Evolutionary conservation across 202 grass and related monocot species (phyloP).

Genomic region (Eragrostis tef): DNA sequence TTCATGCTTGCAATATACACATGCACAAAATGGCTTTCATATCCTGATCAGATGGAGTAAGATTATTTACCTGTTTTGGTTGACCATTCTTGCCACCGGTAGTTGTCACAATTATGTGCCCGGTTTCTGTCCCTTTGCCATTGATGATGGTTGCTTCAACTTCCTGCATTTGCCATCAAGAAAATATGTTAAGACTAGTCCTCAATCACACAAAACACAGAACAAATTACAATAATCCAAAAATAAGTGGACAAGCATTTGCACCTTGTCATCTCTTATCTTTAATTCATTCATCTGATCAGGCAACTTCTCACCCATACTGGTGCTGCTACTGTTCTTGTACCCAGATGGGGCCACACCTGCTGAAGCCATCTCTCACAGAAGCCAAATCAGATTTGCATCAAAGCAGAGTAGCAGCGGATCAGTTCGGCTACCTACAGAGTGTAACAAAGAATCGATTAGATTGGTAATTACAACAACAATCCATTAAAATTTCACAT

Average conservation of each 20-base stretch:
- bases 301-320: slow-evolving; percentile 68
- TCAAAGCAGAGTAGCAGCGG: slow-evolving; percentile 21
- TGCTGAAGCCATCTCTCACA: slow-evolving; percentile 64
- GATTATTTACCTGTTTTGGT: slow-evolving; percentile 79
- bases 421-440: slow-evolving; percentile 18
- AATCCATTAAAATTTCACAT: not conserved
- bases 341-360: slow-evolving; percentile 61
- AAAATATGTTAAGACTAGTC: not conserved
- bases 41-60: slow-evolving; percentile 32
- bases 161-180: slow-evolving; percentile 60
- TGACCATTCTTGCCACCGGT: slow-evolving; percentile 96
- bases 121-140: slow-evolving; percentile 93
- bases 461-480: not conserved
- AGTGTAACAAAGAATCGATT: not conserved
- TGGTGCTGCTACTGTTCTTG: slow-evolving; percentile 60
- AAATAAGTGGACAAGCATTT: not conserved
- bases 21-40: not conserved
- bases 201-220: not conserved
- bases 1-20: not conserved
- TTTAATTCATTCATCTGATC: slow-evolving; percentile 94
- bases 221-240: not conserved
- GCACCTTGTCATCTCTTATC: slow-evolving; percentile 95
- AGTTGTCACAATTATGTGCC: slow-evolving; percentile 96
- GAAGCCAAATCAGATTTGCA: slow-evolving; percentile 40
- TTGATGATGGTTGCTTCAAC: slow-evolving; percentile 86